These are phyloP conservation scores for Bruguiera sexangula DNA, from an alignment of 345 rosid species.

Conservation along the genomic window DNA sequence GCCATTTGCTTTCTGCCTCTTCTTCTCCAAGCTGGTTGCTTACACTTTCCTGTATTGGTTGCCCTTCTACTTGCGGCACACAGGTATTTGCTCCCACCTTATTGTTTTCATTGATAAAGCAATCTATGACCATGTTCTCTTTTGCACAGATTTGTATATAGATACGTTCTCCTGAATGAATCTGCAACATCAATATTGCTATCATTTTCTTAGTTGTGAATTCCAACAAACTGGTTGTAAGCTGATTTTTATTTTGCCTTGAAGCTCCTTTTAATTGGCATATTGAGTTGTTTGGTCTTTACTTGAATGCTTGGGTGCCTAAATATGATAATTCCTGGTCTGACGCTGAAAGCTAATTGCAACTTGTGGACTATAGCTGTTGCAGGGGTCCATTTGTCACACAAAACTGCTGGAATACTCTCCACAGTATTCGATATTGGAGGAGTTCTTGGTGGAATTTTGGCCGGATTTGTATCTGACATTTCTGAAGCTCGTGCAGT, in stretches of 20 bases:
- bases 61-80: constrained; percentile 85
- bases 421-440: constrained; percentile 76
- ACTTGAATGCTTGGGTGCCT: no score
- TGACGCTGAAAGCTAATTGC: background rate
- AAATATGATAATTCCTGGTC: background rate
- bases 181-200: no score
- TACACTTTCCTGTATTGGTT: constrained; percentile 93
- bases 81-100: constrained; percentile 42
- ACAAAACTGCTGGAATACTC: constrained; percentile 79
- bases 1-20: constrained; percentile 77
- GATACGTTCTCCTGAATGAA: no score
- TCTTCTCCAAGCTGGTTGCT: constrained; percentile 91
- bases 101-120: no score
- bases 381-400: constrained; percentile 75
- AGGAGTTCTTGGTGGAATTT: constrained; percentile 81
- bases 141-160: background rate
- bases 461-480: constrained; percentile 77
- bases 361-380: constrained; percentile 52
- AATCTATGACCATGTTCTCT: background rate
- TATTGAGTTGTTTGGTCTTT: no score
- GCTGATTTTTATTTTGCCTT: no score
- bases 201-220: no score
- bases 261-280: no score
- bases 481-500: constrained; percentile 70
- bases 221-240: no score